Conservation (phyloP, 176 grass and related monocot genomes). For the Oropetium thomaeum region DNA sequence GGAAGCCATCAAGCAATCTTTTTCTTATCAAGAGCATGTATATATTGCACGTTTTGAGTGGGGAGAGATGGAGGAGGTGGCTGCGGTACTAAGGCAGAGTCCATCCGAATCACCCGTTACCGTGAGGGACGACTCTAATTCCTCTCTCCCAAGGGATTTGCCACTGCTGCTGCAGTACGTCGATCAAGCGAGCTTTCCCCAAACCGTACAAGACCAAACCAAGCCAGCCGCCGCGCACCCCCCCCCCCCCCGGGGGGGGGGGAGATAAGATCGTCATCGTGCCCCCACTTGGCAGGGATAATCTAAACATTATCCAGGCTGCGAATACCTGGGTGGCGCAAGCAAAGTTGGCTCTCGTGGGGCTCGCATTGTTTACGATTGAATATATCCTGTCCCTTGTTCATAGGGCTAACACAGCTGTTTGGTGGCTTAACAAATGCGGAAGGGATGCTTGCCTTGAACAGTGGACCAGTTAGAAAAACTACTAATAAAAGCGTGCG, state of each 20-base stretch:
- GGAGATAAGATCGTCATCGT: constrained; percentile 35
- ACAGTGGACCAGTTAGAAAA: neutral
- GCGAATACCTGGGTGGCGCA: constrained; percentile 14
- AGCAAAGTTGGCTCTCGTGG: constrained; percentile 24
- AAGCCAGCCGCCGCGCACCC: no score
- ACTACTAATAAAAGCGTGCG: neutral
- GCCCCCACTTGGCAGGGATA: constrained; percentile 8
- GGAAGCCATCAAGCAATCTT: neutral
- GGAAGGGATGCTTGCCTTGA: neutral
- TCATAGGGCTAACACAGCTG: constrained; percentile 36
- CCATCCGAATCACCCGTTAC: no score
- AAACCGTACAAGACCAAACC: constrained; percentile 11
- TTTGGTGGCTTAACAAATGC: neutral
- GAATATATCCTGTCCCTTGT: constrained; percentile 9
- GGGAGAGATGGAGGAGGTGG: no score
- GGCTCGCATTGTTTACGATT: neutral
- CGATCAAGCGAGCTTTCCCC: neutral
- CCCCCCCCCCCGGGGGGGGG: no score
- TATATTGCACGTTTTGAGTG: no score
- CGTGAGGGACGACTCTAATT: no score
- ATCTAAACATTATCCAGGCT: constrained; percentile 21
- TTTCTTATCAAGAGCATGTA: no score
- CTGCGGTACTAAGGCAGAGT: no score
- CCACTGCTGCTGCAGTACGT: no score
- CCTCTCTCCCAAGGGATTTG: no score